Evolutionary conservation across 345 rosid genomes (phyloP).

Genomic region (Citrus mangshanensis): DNA sequence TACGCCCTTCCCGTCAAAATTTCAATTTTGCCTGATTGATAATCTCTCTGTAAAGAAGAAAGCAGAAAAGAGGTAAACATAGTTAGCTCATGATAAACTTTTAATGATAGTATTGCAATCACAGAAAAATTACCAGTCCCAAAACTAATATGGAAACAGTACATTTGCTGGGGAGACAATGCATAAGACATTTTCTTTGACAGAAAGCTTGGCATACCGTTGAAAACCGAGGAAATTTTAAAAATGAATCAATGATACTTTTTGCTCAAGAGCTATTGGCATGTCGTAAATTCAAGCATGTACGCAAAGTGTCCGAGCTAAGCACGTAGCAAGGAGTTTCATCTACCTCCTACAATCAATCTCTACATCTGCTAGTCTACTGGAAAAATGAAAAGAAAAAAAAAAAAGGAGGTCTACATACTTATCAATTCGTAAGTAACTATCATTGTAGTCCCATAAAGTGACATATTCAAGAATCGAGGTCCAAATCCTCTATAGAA

Average conservation of each 20-base stretch:
- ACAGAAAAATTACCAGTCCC: too few species aligned
- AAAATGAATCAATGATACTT: neutral
- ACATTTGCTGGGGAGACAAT: neutral
- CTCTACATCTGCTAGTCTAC: neutral
- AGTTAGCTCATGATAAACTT: too few species aligned
- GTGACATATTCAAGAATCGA: constrained; percentile 59
- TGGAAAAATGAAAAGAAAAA: neutral
- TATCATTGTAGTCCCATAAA: constrained; percentile 66
- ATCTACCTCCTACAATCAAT: neutral
- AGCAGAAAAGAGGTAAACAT: too few species aligned
- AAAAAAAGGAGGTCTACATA: constrained; percentile 19
- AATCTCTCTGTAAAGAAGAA: too few species aligned
- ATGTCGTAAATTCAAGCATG: neutral
- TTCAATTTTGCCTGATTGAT: too few species aligned
- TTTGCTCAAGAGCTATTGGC: neutral
- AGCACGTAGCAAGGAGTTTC: neutral
- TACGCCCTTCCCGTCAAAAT: too few species aligned
- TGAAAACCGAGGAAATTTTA: neutral
- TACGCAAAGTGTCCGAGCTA: neutral
- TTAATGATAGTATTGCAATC: too few species aligned
- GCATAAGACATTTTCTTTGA: neutral
- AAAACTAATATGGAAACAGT: too few species aligned
- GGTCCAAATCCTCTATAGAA: constrained; percentile 66
- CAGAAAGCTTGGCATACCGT: neutral
- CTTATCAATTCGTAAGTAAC: constrained; percentile 67